A percentile compares a stretch with the other conserved stretches of the same genome.
phyloP scores from a whole-genome alignment of 2,329 filamentous ascomycete genomes.

The Aspergillus neoniger region DNA sequence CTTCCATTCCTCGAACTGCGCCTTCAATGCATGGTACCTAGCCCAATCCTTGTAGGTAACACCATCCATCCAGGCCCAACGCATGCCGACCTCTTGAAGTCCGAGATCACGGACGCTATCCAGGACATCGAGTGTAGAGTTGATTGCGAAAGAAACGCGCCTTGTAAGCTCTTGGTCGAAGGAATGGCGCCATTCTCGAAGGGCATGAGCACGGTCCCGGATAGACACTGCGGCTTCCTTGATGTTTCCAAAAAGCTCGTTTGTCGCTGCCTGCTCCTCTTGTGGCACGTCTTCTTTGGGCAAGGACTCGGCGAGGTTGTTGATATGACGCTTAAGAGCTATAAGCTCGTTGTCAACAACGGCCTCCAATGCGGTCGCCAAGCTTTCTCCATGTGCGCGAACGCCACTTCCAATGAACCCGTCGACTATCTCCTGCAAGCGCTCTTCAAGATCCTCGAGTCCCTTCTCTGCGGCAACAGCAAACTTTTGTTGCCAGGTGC shows the following conservation, averaged over 20 bases:
- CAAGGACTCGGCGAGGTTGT: conserved; percentile 55
- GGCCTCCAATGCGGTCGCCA: conserved; percentile 69
- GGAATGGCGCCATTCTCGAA: conserved; percentile 73
- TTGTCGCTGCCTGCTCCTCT: conserved; percentile 54
- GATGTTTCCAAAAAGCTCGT: conserved; percentile 58
- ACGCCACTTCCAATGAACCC: conserved; percentile 69
- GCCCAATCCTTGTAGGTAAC: conserved; percentile 97
- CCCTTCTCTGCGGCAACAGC: conserved; percentile 82
- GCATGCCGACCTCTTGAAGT: conserved; percentile 87
- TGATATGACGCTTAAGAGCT: conserved; percentile 67
- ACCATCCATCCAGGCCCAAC: conserved; percentile 92
- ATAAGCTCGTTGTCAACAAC: conserved; percentile 65
- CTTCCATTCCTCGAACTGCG: conserved; percentile 81
- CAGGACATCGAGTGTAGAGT: conserved; percentile 78
- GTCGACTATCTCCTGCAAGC: conserved; percentile 70
- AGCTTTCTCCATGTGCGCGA: conserved; percentile 38
- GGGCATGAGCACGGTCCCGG: conserved; percentile 73
- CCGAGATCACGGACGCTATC: conserved; percentile 81
- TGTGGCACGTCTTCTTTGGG: conserved; percentile 59
- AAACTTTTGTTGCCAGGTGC: conserved; percentile 86
- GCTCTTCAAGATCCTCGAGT: conserved; percentile 64
- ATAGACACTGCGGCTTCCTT: conserved; percentile 70
- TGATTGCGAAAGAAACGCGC: conserved; percentile 71
- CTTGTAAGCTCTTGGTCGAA: conserved; percentile 70
- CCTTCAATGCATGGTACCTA: conserved; percentile 86